phyloP scores from a whole-genome alignment of 352 stramenopile species.

The Phytophthora constricta region DNA sequence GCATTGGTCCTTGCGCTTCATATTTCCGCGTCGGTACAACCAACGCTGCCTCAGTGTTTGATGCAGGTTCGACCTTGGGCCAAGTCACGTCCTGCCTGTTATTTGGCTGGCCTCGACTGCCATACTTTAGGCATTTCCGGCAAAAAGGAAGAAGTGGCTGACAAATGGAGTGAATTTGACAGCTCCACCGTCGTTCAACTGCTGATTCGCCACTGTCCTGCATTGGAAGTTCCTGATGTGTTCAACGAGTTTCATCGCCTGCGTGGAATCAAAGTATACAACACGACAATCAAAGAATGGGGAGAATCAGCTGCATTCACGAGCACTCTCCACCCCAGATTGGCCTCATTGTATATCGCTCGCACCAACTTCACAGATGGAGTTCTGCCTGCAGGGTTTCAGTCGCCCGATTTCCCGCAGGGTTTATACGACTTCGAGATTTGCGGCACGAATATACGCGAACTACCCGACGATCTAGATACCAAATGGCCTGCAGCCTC shows the following conservation, averaged over 20 bases:
- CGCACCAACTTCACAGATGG: conserved; percentile 32
- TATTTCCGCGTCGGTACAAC: conserved; percentile 3
- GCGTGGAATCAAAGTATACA: conserved; percentile 40
- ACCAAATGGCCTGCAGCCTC: conserved; percentile 28
- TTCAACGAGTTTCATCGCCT: conserved; percentile 27
- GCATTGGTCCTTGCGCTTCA: conserved; percentile 13
- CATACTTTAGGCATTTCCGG: conserved; percentile 7
- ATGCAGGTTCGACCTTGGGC: conserved; percentile 33
- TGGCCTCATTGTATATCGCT: conserved; percentile 39
- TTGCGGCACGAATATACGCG: conserved; percentile 30
- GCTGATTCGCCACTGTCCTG: conserved; percentile 33
- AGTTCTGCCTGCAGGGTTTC: conserved; percentile 31
- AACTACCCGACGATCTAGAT: conserved; percentile 32
- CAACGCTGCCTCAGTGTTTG: conserved; percentile 8
- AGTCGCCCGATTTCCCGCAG: conserved; percentile 29
- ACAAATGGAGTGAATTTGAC: conserved; percentile 25
- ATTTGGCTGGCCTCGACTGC: conserved; percentile 36
- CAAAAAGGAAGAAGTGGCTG: conserved; percentile 8
- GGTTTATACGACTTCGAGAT: conserved; percentile 39
- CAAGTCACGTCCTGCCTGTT: conserved; percentile 21
- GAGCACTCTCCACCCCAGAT: conserved; percentile 8
- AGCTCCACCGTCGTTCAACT: conserved; percentile 22
- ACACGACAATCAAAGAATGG: conserved; percentile 35
- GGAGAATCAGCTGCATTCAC: conserved; percentile 20
- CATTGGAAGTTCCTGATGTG: conserved; percentile 18